phyloP scores from a whole-genome alignment of 306 rosid species.

The Rosa persica region DNA sequence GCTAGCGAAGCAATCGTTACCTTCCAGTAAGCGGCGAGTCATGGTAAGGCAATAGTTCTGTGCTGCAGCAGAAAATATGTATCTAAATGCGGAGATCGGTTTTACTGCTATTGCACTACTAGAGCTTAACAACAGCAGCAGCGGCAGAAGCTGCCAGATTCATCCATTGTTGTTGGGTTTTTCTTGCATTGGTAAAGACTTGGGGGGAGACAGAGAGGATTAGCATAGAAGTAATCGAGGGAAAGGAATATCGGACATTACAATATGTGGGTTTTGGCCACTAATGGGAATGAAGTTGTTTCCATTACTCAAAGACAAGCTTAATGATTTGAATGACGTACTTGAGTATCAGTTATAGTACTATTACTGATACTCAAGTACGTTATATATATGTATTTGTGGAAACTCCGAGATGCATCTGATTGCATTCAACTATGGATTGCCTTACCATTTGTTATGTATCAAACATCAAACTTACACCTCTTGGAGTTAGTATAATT shows the following conservation, averaged over 20 bases:
- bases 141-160: neutral
- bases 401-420: neutral
- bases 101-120: neutral
- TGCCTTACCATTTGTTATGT: no score
- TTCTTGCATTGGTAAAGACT: conserved; percentile 1
- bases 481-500: no score
- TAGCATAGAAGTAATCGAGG: conserved; percentile 18
- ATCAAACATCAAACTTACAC: neutral
- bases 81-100: neutral
- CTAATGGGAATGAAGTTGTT: neutral
- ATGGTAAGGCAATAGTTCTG: conserved; percentile 19
- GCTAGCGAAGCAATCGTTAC: conserved; percentile 21
- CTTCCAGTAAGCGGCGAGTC: conserved; percentile 49
- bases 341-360: neutral
- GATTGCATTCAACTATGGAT: neutral
- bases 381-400: neutral
- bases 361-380: no score
- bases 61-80: conserved; percentile 2
- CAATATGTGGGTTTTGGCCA: conserved; percentile 10
- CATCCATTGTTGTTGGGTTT: conserved; percentile 1
- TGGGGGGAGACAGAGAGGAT: neutral
- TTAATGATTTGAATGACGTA: conserved; percentile 7
- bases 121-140: conserved; percentile 1
- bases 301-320: neutral
- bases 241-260: conserved; percentile 14